Evolutionary conservation across 352 stramenopile genomes (phyloP), one percentile per base, ranked within the genome.

Genomic region (Globisporangium paddicum): DNA sequence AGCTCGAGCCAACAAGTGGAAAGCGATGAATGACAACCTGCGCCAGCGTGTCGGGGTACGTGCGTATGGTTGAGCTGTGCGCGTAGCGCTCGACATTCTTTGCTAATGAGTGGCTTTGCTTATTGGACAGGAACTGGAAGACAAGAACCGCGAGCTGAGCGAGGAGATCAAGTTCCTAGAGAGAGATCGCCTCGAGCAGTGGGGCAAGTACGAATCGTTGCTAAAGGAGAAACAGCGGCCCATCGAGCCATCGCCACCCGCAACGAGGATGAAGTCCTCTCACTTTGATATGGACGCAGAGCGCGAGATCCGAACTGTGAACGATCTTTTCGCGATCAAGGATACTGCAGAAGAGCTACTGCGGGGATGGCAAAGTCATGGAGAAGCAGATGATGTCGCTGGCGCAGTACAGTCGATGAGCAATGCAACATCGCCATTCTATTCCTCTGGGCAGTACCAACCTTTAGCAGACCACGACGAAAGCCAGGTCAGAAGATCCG

Each of bases 161-260:
- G 75, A 92, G 55, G 79, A 95, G 61, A 71, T 94, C 60, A 89
- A 80, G 53, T 93, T 92, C 25, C 38, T 95, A 3, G 81, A 94
- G 61, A 82, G 72, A 55, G 79, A 90, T 50, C 75, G 84, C 1
- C 63, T 94, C 28, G 73, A 86, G 25, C 81, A 93, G 52, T 93
- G 83, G 83, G 75, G 74, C 28, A 87, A 85, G 38, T 81, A 88
- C 48, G 79, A 89, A 45, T 51, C 67, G 3, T 48, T 82, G 26
- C 8, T 84, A 26, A 82, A 87, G 47, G 71, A 87, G 37, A 71
- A 68, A 4, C 67, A 82, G 32, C 49, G 42, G 28, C 32, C 32
- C 14, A 34, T 19, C 6, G 50, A 64, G 32, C 30, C 28, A 8
- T 25, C 21, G 14, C 6, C 42, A n/a, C 5, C 42, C 18, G 9